Evolutionary conservation across 108 stramenopile genomes (phyloP).

Genomic region (Nitzschia sp.): DNA sequence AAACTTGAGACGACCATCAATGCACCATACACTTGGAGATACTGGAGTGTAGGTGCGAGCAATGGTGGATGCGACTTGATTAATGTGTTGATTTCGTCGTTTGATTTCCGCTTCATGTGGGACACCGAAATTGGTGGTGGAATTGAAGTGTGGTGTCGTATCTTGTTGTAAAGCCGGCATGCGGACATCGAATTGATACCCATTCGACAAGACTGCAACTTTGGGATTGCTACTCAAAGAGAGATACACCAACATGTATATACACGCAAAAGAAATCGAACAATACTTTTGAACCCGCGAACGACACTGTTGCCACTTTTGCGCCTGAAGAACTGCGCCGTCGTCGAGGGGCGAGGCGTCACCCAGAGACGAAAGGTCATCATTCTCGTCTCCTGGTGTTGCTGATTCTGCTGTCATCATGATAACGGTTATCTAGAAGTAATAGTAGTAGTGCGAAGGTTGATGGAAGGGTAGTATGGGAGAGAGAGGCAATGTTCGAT

Average conservation of each 20-base stretch:
- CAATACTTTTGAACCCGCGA: slow-evolving; percentile 3
- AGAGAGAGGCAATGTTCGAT: too few species aligned
- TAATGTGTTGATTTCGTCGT: slow-evolving; percentile 1
- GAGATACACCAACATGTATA: slow-evolving; percentile 8
- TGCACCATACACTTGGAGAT: slow-evolving; percentile 14
- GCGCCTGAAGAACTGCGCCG: not conserved
- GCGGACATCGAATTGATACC: not conserved
- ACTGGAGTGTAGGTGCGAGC: slow-evolving; percentile 17
- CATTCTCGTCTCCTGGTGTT: not conserved
- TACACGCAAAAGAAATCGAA: not conserved
- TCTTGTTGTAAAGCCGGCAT: too few species aligned
- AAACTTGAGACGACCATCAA: slow-evolving; percentile 21
- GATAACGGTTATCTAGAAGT: too few species aligned
- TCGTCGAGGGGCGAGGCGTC: slow-evolving; percentile 12
- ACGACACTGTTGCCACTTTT: not conserved
- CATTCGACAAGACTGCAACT: not conserved
- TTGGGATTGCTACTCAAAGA: slow-evolving; percentile 17
- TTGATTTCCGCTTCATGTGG: not conserved
- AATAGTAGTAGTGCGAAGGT: too few species aligned
- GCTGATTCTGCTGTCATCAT: too few species aligned
- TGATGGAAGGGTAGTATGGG: too few species aligned
- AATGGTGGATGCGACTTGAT: slow-evolving; percentile 8
- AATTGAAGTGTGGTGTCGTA: not conserved
- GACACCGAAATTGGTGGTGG: not conserved
- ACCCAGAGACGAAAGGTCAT: slow-evolving; percentile 13